Evolutionary conservation across 305 asterid genomes (phyloP).

Genomic region (Solanum hybrid): DNA sequence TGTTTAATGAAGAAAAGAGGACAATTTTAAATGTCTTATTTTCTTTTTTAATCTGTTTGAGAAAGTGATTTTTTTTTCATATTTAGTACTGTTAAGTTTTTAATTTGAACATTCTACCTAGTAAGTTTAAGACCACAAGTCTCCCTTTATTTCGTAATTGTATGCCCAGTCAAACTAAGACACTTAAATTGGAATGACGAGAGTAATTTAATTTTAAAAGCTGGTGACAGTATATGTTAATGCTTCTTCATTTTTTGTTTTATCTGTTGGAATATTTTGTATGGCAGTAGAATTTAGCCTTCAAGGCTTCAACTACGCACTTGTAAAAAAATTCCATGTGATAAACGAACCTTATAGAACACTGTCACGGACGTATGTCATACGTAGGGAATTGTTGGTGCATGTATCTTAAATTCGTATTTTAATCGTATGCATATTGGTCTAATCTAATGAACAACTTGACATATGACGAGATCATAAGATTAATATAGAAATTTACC

Average conservation of each 20-base stretch:
- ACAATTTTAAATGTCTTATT: not conserved
- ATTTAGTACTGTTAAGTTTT: not conserved
- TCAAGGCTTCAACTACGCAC: not conserved
- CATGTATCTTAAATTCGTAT: not conserved
- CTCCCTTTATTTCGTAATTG: not conserved
- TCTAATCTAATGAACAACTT: not conserved
- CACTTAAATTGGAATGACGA: no score
- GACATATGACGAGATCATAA: not conserved
- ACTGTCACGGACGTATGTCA: not conserved
- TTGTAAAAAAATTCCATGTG: not conserved
- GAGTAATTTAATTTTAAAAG: not conserved
- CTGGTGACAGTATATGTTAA: not conserved
- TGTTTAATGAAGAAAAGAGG: not conserved
- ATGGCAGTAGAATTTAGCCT: not conserved
- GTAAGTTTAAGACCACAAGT: not conserved
- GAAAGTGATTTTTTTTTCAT: not conserved
- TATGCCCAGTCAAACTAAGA: not conserved
- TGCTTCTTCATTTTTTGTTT: not conserved
- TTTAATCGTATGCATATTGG: not conserved
- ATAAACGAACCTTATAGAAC: not conserved
- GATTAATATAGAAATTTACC: conserved; percentile 11
- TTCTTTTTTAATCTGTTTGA: no score
- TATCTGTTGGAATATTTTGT: not conserved
- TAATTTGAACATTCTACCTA: not conserved
- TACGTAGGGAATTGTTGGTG: no score